Conservation (phyloP, 495 filamentous ascomycete genomes). For the Talaromyces stipitatus region DNA sequence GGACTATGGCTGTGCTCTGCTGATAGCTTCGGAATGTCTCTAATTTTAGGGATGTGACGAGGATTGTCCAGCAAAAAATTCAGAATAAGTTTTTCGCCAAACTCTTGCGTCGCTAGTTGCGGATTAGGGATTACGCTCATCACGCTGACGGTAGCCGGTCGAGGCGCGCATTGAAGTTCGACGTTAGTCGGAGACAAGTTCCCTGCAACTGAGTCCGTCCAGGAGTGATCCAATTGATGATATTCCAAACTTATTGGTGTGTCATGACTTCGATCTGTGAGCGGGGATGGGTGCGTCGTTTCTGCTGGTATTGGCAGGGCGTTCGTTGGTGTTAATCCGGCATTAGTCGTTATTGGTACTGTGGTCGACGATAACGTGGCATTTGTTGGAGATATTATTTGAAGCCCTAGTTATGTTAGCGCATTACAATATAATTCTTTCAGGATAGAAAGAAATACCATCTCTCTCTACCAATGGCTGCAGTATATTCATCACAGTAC, state of each 20-base stretch:
- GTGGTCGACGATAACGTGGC: neutral
- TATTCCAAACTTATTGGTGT: neutral
- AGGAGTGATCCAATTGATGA: neutral
- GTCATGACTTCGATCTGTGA: constrained; percentile 3
- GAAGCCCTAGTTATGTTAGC: neutral
- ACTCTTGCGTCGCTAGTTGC: neutral
- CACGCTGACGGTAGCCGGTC: neutral
- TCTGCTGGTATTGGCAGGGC: neutral
- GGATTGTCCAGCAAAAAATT: constrained; percentile 57
- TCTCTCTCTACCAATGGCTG: constrained; percentile 46
- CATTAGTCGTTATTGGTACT: neutral
- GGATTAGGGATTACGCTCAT: neutral
- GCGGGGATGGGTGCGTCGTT: constrained; percentile 2
- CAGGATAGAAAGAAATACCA: neutral
- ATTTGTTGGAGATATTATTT: neutral
- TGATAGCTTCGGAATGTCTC: constrained; percentile 25
- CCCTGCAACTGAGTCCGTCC: neutral
- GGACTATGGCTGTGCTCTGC: constrained; percentile 15
- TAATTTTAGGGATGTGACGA: constrained; percentile 35
- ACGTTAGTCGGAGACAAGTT: neutral
- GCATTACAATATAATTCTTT: neutral
- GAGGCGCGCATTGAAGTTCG: neutral
- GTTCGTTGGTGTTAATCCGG: neutral
- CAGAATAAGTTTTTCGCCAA: constrained; percentile 50
- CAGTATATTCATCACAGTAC: constrained; percentile 52